Evolutionary conservation across 345 rosid species (phyloP).

Genomic region (Rhodomyrtus tomentosa): DNA sequence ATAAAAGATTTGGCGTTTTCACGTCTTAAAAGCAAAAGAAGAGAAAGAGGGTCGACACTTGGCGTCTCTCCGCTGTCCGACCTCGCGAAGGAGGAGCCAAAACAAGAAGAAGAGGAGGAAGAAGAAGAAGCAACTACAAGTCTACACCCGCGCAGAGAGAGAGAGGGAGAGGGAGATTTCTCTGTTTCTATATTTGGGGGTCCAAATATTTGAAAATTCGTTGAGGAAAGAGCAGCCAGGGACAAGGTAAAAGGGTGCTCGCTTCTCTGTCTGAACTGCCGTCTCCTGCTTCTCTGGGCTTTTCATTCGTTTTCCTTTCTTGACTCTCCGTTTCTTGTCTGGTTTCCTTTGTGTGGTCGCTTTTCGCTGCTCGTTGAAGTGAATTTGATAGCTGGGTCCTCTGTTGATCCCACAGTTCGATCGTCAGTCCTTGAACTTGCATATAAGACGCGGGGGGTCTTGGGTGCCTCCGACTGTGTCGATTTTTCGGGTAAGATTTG

Average conservation of each 20-base stretch:
- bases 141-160: background rate
- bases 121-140: background rate
- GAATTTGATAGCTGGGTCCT: background rate
- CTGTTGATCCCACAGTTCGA: background rate
- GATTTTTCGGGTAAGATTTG: background rate
- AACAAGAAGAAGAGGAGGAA: background rate
- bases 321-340: background rate
- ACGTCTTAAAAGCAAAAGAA: constrained; percentile 18
- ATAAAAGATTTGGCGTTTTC: background rate
- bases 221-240: background rate
- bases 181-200: background rate
- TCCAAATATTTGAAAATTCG: background rate
- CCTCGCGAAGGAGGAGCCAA: constrained; percentile 4
- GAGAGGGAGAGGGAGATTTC: background rate
- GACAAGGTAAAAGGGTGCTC: background rate
- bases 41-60: constrained; percentile 24
- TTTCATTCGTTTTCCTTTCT: background rate
- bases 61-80: constrained; percentile 16
- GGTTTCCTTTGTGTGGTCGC: background rate
- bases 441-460: background rate
- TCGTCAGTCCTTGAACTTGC: background rate
- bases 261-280: background rate
- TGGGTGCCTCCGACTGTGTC: background rate
- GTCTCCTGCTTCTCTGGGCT: background rate
- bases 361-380: background rate